A percentile compares a stretch with the other conserved stretches of the same genome.
Evolutionary conservation across 179 eudicot species (phyloP).

Genomic region (Patellifolia procumbens): DNA sequence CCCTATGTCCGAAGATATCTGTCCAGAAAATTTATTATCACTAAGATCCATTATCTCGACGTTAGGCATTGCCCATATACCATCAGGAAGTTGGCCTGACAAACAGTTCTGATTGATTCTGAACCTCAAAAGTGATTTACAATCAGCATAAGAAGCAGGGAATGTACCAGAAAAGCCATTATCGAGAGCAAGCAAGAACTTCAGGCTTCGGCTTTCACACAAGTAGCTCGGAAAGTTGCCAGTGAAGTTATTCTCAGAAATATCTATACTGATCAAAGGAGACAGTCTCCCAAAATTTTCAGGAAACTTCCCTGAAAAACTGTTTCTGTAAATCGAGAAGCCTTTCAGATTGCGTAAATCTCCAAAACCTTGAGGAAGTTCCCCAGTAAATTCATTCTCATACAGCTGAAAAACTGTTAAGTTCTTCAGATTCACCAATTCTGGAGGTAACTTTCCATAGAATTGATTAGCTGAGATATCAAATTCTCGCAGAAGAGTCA

Average conservation of each 20-base stretch:
- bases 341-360: slow-evolving; percentile 50
- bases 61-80: slow-evolving; percentile 74
- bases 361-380: slow-evolving; percentile 71
- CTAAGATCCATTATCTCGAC: slow-evolving; percentile 70
- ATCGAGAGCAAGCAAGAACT: slow-evolving; percentile 67
- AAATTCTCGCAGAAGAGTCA: slow-evolving; percentile 64
- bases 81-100: slow-evolving; percentile 67
- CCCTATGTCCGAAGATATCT: slow-evolving; percentile 51
- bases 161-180: slow-evolving; percentile 72
- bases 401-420: slow-evolving; percentile 66
- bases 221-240: slow-evolving; percentile 74
- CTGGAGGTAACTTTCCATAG: slow-evolving; percentile 65
- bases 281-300: slow-evolving; percentile 65
- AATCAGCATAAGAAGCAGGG: slow-evolving; percentile 57
- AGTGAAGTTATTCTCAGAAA: slow-evolving; percentile 76
- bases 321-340: slow-evolving; percentile 71
- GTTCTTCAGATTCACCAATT: slow-evolving; percentile 62
- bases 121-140: slow-evolving; percentile 66
- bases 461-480: slow-evolving; percentile 79
- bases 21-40: slow-evolving; percentile 60
- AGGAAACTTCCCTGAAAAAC: slow-evolving; percentile 73
- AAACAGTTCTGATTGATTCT: slow-evolving; percentile 68
- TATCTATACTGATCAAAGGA: slow-evolving; percentile 62
- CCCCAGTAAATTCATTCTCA: slow-evolving; percentile 69
- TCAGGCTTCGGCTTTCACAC: slow-evolving; percentile 51